phyloP scores from a whole-genome alignment of 441 rosid genomes.

The Daphne laureola region DNA sequence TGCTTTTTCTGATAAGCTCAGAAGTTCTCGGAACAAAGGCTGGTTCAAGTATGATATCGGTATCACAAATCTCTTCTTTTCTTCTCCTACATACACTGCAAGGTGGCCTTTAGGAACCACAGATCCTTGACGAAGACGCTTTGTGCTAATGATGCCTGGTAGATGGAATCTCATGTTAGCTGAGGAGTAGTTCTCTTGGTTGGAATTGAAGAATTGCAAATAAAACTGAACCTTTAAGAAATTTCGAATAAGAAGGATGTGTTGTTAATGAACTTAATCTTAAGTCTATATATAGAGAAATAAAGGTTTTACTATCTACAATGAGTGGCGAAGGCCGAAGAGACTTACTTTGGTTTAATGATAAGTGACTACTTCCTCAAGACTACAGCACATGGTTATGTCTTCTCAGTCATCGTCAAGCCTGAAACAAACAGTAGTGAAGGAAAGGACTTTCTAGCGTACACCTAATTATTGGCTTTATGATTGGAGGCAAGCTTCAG shows the following conservation, averaged over 20 bases:
- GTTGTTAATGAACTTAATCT: neutral
- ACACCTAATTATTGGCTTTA: too few species aligned
- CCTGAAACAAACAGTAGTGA: too few species aligned
- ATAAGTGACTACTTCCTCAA: too few species aligned
- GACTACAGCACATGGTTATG: too few species aligned
- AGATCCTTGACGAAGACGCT: constrained; percentile 9
- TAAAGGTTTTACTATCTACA: neutral
- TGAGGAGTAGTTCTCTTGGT: too few species aligned
- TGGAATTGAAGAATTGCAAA: neutral
- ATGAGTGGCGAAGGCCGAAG: neutral
- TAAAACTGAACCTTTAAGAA: neutral
- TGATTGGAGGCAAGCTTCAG: too few species aligned
- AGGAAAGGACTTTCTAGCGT: too few species aligned
- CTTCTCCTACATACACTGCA: constrained; percentile 28
- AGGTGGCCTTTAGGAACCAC: constrained; percentile 23
- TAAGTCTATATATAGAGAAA: constrained; percentile 1
- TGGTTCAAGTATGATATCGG: constrained; percentile 20
- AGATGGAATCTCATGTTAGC: constrained; percentile 15
- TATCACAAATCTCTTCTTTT: constrained; percentile 17
- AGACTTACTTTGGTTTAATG: neutral
- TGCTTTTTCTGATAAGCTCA: constrained; percentile 21
- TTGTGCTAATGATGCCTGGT: constrained; percentile 14
- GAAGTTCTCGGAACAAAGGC: constrained; percentile 17
- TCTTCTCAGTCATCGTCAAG: too few species aligned
- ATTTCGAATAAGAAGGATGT: too few species aligned